These are phyloP conservation scores for Cydonia oblonga DNA, from an alignment of 331 rosid species.

Conservation along the genomic window DNA sequence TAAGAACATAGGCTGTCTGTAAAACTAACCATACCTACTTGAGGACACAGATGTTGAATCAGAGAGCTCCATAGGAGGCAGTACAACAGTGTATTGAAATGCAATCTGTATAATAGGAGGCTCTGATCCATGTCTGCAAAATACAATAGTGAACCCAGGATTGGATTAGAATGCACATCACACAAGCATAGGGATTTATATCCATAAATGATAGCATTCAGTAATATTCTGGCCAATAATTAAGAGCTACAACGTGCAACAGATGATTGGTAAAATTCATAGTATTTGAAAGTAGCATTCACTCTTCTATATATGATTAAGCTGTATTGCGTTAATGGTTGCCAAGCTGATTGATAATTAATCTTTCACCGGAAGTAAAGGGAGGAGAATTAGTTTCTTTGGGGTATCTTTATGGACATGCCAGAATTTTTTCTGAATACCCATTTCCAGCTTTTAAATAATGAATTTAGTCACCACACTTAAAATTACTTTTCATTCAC, in stretches of 20 bases:
- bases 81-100: slow-evolving; percentile 84
- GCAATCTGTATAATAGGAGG: slow-evolving; percentile 83
- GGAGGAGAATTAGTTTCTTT: too few relatives aligned
- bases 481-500: too few relatives aligned
- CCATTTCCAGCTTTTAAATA: too few relatives aligned
- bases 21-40: slow-evolving; percentile 48
- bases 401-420: too few relatives aligned
- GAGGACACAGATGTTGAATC: slow-evolving; percentile 34
- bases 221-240: background rate
- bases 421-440: too few relatives aligned
- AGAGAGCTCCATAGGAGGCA: slow-evolving; percentile 70
- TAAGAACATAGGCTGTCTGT: background rate
- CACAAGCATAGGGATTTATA: background rate
- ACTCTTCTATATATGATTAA: background rate
- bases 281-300: background rate
- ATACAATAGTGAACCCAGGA: slow-evolving; percentile 5
- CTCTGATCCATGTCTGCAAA: slow-evolving; percentile 54
- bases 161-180: slow-evolving; percentile 14
- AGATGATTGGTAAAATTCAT: background rate
- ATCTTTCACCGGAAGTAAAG: too few relatives aligned
- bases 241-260: background rate
- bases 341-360: too few relatives aligned
- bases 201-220: background rate
- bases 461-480: too few relatives aligned
- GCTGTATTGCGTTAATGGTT: background rate